Percentiles rank a stretch among this genome's conserved stretches.
These are phyloP conservation scores for Apiospora aurea DNA, from an alignment of 2,329 filamentous ascomycete species.

Conservation along the genomic window DNA sequence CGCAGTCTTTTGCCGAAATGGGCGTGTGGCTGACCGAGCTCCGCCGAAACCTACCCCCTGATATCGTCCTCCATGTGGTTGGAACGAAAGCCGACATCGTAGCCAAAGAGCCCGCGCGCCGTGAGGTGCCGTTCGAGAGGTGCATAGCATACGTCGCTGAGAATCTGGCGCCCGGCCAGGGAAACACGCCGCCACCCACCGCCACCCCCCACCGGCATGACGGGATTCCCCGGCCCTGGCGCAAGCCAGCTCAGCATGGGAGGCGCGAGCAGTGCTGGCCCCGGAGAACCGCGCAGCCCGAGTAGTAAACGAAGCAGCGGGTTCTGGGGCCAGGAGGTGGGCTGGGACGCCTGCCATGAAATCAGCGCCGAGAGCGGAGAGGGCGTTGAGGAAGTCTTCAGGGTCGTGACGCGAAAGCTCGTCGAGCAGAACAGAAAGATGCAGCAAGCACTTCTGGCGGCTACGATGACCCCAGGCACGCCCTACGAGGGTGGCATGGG, in stretches of 20 bases:
- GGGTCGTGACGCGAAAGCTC: slow-evolving; percentile 69
- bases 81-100: slow-evolving; percentile 94
- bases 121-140: slow-evolving; percentile 91
- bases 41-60: slow-evolving; percentile 76
- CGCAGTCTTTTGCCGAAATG: slow-evolving; percentile 88
- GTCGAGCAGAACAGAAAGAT: slow-evolving; percentile 71
- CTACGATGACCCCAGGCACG: slow-evolving; percentile 58
- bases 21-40: slow-evolving; percentile 89
- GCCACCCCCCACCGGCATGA: slow-evolving; percentile 52
- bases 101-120: slow-evolving; percentile 76
- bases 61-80: slow-evolving; percentile 91
- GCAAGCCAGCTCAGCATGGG: slow-evolving; percentile 36
- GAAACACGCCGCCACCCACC: slow-evolving; percentile 72
- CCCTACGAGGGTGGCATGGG: slow-evolving; percentile 50
- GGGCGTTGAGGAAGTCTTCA: slow-evolving; percentile 95
- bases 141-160: slow-evolving; percentile 97
- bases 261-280: slow-evolving; percentile 45
- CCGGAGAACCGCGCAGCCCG: slow-evolving; percentile 63
- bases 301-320: slow-evolving; percentile 73
- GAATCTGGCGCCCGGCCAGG: slow-evolving; percentile 77
- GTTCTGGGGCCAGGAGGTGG: slow-evolving; percentile 91
- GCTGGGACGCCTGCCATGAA: slow-evolving; percentile 98
- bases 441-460: slow-evolving; percentile 64
- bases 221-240: slow-evolving; percentile 37
- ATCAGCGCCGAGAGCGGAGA: slow-evolving; percentile 93